Evolutionary conservation across 2,329 filamentous ascomycete species (phyloP).

Genomic region (Aspergillus glaucus): DNA sequence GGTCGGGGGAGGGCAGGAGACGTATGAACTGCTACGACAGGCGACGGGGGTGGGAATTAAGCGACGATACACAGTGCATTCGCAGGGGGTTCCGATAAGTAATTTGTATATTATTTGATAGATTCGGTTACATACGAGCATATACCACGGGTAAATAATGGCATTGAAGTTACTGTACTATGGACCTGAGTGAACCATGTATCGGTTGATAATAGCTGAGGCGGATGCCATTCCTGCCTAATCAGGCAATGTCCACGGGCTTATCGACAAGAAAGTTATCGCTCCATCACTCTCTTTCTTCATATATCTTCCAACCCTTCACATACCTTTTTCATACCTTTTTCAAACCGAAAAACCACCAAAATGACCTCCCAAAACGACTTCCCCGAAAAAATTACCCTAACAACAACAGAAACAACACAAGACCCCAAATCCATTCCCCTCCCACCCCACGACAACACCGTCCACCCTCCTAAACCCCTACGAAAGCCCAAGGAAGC

Average conservation of each 20-base stretch:
- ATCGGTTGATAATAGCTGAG: background rate
- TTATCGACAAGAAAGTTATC: background rate
- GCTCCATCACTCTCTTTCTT: background rate
- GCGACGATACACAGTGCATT: conserved; percentile 72
- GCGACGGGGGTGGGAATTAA: conserved; percentile 68
- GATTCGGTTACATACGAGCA: background rate
- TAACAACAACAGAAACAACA: background rate
- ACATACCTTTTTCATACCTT: background rate
- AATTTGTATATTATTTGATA: conserved; percentile 65
- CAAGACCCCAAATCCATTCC: background rate
- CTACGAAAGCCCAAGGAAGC: background rate
- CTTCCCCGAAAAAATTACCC: background rate
- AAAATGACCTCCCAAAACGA: background rate
- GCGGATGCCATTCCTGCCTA: background rate
- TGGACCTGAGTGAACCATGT: too few species aligned
- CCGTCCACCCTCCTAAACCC: background rate
- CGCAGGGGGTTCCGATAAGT: conserved; percentile 68
- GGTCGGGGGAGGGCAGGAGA: conserved; percentile 63
- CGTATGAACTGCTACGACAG: conserved; percentile 56
- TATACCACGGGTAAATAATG: background rate
- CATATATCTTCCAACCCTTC: background rate
- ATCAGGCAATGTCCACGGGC: background rate
- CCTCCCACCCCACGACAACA: background rate
- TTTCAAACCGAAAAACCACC: background rate
- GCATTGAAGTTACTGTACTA: too few species aligned